Evolutionary conservation across 495 filamentous ascomycete species (phyloP).

Genomic region (Penicillium fimorum): DNA sequence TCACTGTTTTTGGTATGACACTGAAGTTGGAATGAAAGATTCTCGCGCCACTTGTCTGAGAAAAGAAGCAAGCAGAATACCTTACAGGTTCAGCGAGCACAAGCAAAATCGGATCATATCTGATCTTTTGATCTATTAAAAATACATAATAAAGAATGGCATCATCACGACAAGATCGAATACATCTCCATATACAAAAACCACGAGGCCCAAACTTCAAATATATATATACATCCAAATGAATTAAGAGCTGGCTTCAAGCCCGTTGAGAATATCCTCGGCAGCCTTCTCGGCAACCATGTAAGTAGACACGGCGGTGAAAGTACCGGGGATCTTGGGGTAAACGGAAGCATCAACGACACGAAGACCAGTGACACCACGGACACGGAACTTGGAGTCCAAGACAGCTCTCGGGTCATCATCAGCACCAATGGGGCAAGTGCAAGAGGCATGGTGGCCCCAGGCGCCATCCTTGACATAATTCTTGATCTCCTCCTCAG

Average conservation of each 20-base stretch:
- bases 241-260: background rate
- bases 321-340: conserved; percentile 57
- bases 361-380: conserved; percentile 51
- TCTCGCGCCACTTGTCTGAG: no score
- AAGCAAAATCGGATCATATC: no score
- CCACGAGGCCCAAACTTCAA: background rate
- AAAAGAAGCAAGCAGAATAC: no score
- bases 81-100: no score
- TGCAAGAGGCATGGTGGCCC: conserved; percentile 61
- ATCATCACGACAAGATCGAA: background rate
- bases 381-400: conserved; percentile 56
- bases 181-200: background rate
- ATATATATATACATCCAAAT: background rate
- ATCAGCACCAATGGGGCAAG: conserved; percentile 56
- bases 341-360: conserved; percentile 63
- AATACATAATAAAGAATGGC: background rate
- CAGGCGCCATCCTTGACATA: conserved; percentile 53
- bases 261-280: conserved; percentile 31
- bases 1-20: no score
- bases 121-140: background rate
- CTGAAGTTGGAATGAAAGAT: no score
- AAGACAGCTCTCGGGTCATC: conserved; percentile 57
- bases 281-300: conserved; percentile 64
- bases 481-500: conserved; percentile 43
- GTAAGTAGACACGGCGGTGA: conserved; percentile 56